A percentile compares a stretch with the other conserved stretches of the same genome.
These are phyloP conservation scores for Crithidia sp. DNA, from an alignment of 208 protist species.

Conservation along the genomic window DNA sequence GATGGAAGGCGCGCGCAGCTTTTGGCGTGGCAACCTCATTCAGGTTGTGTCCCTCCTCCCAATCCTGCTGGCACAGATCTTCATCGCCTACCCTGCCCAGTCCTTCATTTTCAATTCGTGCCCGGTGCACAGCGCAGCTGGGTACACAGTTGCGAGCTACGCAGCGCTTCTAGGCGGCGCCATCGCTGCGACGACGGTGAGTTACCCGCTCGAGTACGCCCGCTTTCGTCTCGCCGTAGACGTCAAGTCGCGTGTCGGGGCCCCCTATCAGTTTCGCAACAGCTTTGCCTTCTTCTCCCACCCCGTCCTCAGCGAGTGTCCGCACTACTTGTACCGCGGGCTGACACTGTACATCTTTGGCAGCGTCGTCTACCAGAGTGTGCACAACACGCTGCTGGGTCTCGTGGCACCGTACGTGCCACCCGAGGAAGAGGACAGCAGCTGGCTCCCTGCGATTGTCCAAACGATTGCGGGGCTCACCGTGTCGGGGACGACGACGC, in stretches of 20 bases:
- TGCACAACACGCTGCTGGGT: conserved; percentile 47
- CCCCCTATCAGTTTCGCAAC: conserved; percentile 70
- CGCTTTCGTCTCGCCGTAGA: conserved; percentile 85
- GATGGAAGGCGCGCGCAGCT: conserved; percentile 62
- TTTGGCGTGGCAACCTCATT: conserved; percentile 86
- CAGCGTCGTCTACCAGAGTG: conserved; percentile 59
- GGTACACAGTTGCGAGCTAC: conserved; percentile 58
- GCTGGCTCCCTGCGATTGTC: conserved; percentile 42
- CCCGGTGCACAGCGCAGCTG: conserved; percentile 35
- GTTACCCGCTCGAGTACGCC: conserved; percentile 83
- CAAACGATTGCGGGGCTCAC: conserved; percentile 58
- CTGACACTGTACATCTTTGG: conserved; percentile 72
- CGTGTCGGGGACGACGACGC: conserved; percentile 59
- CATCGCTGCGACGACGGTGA: conserved; percentile 53
- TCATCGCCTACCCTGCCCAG: conserved; percentile 71
- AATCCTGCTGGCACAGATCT: conserved; percentile 65
- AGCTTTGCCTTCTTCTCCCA: conserved; percentile 82
- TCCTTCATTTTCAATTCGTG: conserved; percentile 58
- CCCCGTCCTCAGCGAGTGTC: conserved; percentile 63
- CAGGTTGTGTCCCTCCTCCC: conserved; percentile 76
- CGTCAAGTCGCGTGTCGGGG: conserved; percentile 54
- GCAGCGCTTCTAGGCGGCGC: conserved; percentile 52
- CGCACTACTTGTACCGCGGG: conserved; percentile 76
- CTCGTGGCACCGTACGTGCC: conserved; percentile 52
- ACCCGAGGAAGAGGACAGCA: conserved; percentile 40